These are phyloP conservation scores for Brettanomyces bruxellensis DNA, from an alignment of 805 yeast genomes.

Conservation along the genomic window DNA sequence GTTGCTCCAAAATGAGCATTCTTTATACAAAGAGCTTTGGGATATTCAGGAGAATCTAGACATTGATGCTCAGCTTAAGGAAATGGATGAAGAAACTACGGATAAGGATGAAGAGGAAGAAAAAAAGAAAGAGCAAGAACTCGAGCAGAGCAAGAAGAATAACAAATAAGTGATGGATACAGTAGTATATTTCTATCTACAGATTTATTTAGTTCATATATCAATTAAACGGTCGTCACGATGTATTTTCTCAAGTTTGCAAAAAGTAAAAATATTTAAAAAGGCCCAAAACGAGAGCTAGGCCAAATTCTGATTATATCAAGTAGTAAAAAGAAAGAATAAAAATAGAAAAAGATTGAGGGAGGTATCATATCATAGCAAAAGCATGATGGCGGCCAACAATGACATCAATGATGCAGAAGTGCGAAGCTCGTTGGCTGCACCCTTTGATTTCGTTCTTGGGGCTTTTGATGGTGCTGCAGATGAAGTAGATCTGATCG, in stretches of 20 bases:
- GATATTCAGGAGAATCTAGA: constrained; percentile 79
- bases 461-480: background rate
- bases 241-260: too few relatives aligned
- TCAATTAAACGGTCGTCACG: too few relatives aligned
- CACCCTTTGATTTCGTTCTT: background rate
- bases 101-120: background rate
- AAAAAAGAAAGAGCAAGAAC: constrained; percentile 2
- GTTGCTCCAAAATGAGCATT: constrained; percentile 42
- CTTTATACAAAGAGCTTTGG: constrained; percentile 81
- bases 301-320: background rate
- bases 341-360: too few relatives aligned
- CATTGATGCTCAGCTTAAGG: constrained; percentile 31
- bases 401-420: too few relatives aligned
- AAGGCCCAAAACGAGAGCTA: background rate
- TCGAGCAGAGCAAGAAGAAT: background rate
- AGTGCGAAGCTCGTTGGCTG: background rate
- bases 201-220: too few relatives aligned
- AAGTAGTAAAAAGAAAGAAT: too few relatives aligned
- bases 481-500: background rate
- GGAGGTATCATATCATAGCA: too few relatives aligned
- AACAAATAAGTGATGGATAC: too few relatives aligned
- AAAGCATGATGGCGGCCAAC: too few relatives aligned
- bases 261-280: background rate
- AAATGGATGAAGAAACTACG: constrained; percentile 17
- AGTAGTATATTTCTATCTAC: too few relatives aligned